Base-by-base conservation (phyloP, 2,329 filamentous ascomycete species). In the Fusarium buharicum region DNA sequence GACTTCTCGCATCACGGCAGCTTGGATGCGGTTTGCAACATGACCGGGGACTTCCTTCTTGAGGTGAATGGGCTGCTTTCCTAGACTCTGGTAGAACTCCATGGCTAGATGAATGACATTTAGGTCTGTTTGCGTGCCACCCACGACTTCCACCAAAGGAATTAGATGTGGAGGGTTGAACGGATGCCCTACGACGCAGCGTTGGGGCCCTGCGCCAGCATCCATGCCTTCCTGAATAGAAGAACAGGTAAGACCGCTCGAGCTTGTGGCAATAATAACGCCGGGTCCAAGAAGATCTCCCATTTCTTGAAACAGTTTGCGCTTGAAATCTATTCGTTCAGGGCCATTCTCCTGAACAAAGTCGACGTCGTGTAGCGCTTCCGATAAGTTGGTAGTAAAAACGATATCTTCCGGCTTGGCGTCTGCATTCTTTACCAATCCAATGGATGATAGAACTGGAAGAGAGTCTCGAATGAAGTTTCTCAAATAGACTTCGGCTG, bases 21-120 rank as follows among this genome's bases (percentile, higher is more conserved):
- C 57, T 41, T 60, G 57, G 8, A 60, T 54, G 9, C 57, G 43
- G 28, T 60, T 60, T 10, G 57, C 57, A 16, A 60, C 55, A 11
- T 60, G 57, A 1, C 57, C 57, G 0, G 54, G 54, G 1, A 59
- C 57, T 20, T 60, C 57, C 6, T 59, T 59, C 13, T 59, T 53
- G 3, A 60, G 18, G 10, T 54, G 55, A 4, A 60, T 60, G 2
- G 57, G 40, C 12, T 44, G 43, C 6, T 60, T 60, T 3, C 55
- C 57, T 14, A 60, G 22, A 2, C 4, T 12, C 5, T 39, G 10
- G 17, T 59, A 60, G 7, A 60, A 60, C 0, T 13, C 1, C 48
- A 60, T 53, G 8, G 54, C 54, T 1, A 20, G 37, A 12, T 45
- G 33, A 5, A 59, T 45, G 4, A 14, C 17, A 9, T 11, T 30